Evolutionary conservation across 345 rosid species (phyloP), one percentile per base, ranked within the genome.

Genomic region (Brassica rapa): DNA sequence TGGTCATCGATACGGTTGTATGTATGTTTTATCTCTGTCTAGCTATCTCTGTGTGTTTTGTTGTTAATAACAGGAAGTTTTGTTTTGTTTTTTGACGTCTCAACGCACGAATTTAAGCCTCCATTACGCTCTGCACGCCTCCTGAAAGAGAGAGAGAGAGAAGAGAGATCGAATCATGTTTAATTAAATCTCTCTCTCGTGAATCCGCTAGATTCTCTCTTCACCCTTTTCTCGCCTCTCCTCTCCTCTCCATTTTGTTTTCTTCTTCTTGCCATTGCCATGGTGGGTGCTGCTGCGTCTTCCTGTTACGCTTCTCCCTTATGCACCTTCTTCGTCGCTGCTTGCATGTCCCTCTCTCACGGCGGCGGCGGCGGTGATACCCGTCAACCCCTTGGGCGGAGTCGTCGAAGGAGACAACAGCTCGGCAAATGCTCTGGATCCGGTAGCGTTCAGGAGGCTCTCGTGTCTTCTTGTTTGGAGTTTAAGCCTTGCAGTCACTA

Each of bases 241-340:
- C 5, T 49, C 75, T 11, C 62, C 60, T 19, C 29, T 46, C 5
- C 6, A 12, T 76, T 76, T 69, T 3, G 19, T 16, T 29, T 49
- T 66, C 10, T 4, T 53, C 9, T 49, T n/a, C 39, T 62, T 14
- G 6, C 16, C 12, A 16, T 25, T 25, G 64, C 57, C 70, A 85
- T 84, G 84, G 82, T 77, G 84, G 59, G 3, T 15, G 56, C 14
- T 39, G 80, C 69, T 76, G 76, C 86, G 60, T 86, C 87, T 62
- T 77, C 85, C 62, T 82, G 84, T 6, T 72, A 84, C 70, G 74
- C 94, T 10, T 84, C 91, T 84, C 93, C 98, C 70, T 67, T 93
- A 53, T 91, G 98, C 88, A 90, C 98, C 65, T 93, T 95, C 91
- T 78, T 93, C 21, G 86, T 89, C 68, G 93, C 95, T 4, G 87